These are phyloP conservation scores for Chalciporus sp. DNA, from an alignment of 1,284 basidiomycete genomes.

Conservation along the genomic window DNA sequence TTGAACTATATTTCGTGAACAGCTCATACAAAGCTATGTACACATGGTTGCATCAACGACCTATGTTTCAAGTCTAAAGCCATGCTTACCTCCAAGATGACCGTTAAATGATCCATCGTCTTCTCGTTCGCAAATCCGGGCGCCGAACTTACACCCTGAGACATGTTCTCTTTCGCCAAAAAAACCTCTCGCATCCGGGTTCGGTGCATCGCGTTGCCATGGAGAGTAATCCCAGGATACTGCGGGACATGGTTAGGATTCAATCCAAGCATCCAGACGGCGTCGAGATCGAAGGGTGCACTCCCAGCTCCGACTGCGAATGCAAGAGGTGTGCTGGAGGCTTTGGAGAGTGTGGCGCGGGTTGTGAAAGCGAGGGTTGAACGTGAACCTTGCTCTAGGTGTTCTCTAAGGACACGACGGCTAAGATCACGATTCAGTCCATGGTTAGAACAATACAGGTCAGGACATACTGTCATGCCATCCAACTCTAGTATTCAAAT, in stretches of 20 bases:
- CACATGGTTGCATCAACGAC: neutral
- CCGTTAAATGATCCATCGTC: constrained; percentile 83
- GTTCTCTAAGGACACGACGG: constrained; percentile 85
- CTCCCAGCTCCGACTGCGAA: constrained; percentile 28
- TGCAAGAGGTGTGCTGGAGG: neutral
- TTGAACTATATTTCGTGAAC: constrained; percentile 74
- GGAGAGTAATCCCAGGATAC: constrained; percentile 91
- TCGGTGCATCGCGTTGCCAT: constrained; percentile 85
- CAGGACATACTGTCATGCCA: constrained; percentile 79
- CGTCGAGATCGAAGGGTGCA: constrained; percentile 47
- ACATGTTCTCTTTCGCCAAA: constrained; percentile 52
- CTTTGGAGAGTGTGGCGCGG: constrained; percentile 49
- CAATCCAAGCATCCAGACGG: constrained; percentile 56
- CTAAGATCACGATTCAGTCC: constrained; percentile 40
- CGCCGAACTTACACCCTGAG: constrained; percentile 37
- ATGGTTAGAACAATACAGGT: neutral
- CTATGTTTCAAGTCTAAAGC: neutral
- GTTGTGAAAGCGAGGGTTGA: constrained; percentile 69
- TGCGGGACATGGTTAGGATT: constrained; percentile 78
- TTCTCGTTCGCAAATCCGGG: constrained; percentile 83
- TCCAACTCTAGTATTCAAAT: constrained; percentile 97
- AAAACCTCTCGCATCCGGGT: constrained; percentile 67
- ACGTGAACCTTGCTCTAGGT: constrained; percentile 79
- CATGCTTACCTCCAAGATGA: constrained; percentile 74
- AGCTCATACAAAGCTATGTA: constrained; percentile 83